Percentiles rank a stretch among this genome's conserved stretches.
Conservation (phyloP, 1,284 basidiomycete genomes). For the Athelia sp. region DNA sequence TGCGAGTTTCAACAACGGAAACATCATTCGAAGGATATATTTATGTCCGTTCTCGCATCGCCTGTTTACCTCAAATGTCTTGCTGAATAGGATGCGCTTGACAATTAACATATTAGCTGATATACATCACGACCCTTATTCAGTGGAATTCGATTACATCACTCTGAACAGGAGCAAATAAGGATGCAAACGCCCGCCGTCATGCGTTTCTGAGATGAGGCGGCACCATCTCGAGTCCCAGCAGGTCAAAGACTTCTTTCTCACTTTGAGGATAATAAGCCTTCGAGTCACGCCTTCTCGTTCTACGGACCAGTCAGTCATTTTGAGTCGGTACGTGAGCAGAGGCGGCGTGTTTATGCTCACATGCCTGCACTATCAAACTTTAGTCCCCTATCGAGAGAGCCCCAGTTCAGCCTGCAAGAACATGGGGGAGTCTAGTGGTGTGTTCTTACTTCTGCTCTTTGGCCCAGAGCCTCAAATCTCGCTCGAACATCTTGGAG, state of each 20-base stretch:
- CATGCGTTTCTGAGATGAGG: constrained; percentile 61
- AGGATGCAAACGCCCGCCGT: too few relatives aligned
- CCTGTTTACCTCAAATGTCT: too few relatives aligned
- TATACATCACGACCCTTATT: too few relatives aligned
- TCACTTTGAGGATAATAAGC: constrained; percentile 56
- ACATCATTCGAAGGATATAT: too few relatives aligned
- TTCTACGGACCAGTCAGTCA: constrained; percentile 30
- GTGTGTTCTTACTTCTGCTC: constrained; percentile 38
- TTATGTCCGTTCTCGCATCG: too few relatives aligned
- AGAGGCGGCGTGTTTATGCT: constrained; percentile 22
- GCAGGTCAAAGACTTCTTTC: constrained; percentile 61
- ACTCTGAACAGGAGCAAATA: too few relatives aligned
- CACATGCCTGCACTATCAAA: constrained; percentile 79
- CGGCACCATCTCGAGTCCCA: constrained; percentile 67
- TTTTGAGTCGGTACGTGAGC: background rate
- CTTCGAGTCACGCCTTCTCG: constrained; percentile 58
- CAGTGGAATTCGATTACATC: too few relatives aligned
- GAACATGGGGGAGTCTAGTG: too few relatives aligned
- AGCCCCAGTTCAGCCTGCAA: too few relatives aligned
- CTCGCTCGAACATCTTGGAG: constrained; percentile 77
- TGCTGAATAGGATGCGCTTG: too few relatives aligned
- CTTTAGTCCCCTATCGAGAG: constrained; percentile 49
- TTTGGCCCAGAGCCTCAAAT: constrained; percentile 69
- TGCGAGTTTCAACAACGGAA: too few relatives aligned
- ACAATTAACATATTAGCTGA: too few relatives aligned